Conservation (phyloP, 371 early-diverging fungal species). For the Funneliformis caledonium region DNA sequence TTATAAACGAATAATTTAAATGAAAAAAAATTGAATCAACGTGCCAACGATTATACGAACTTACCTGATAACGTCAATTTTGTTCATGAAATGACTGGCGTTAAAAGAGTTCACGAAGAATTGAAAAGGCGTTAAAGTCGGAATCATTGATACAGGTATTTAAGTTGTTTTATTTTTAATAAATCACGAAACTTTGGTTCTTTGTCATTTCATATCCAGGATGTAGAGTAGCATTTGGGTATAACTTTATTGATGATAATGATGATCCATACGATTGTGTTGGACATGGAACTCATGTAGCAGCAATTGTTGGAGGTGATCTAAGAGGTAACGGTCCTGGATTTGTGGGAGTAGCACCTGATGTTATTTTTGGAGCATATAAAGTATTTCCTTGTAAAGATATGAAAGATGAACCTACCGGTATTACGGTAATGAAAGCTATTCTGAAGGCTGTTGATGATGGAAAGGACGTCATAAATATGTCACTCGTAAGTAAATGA, state of each 20-base stretch:
- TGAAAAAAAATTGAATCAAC: too few species aligned
- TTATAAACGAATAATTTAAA: too few species aligned
- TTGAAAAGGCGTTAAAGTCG: slow-evolving; percentile 65
- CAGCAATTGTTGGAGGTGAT: slow-evolving; percentile 63
- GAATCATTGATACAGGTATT: slow-evolving; percentile 57
- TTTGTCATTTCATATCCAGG: slow-evolving; percentile 32
- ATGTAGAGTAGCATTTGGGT: slow-evolving; percentile 51
- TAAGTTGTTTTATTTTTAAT: not conserved
- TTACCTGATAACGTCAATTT: slow-evolving; percentile 12
- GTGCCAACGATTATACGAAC: not conserved
- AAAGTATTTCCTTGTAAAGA: slow-evolving; percentile 64
- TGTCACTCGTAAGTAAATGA: slow-evolving; percentile 64
- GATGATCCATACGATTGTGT: slow-evolving; percentile 54
- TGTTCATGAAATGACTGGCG: slow-evolving; percentile 67
- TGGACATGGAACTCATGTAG: slow-evolving; percentile 62
- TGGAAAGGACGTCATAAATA: slow-evolving; percentile 65
- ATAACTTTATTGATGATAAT: slow-evolving; percentile 55
- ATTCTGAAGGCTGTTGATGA: slow-evolving; percentile 64
- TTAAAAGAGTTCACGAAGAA: slow-evolving; percentile 54
- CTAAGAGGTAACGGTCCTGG: slow-evolving; percentile 40
- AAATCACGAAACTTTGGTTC: not conserved
- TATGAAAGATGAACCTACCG: slow-evolving; percentile 54
- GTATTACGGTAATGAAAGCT: slow-evolving; percentile 61
- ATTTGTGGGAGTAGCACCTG: slow-evolving; percentile 67
- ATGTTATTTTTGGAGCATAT: slow-evolving; percentile 61